Percentiles rank a stretch among this genome's conserved stretches.
Evolutionary conservation across 306 rosid species (phyloP).

Genomic region (Quercus berberidifolia): DNA sequence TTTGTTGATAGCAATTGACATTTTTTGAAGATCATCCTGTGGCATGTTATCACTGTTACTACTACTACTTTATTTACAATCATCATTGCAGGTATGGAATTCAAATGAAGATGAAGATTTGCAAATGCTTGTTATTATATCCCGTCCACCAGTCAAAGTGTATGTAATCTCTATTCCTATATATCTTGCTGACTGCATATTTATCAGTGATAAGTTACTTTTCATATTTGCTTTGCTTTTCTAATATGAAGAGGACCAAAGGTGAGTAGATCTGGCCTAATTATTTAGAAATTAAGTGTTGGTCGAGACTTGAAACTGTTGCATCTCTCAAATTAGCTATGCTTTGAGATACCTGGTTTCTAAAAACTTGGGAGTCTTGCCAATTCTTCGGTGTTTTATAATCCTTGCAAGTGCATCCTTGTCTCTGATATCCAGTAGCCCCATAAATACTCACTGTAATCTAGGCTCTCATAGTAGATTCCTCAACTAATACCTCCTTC

Average conservation of each 20-base stretch:
- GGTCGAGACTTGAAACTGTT: background rate
- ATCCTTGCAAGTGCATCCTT: background rate
- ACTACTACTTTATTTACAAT: conserved; percentile 3
- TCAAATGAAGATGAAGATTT: conserved; percentile 74
- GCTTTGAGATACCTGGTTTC: background rate
- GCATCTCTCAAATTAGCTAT: background rate
- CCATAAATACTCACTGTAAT: background rate
- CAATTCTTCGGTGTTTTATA: background rate
- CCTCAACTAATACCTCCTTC: background rate
- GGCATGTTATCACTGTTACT: background rate
- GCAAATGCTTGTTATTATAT: conserved; percentile 71
- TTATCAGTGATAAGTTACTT: background rate
- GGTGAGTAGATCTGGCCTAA: background rate
- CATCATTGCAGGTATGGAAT: conserved; percentile 65
- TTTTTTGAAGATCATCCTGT: background rate
- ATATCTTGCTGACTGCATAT: conserved; percentile 16
- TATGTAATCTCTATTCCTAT: conserved; percentile 39
- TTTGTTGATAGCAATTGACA: background rate
- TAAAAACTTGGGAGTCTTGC: background rate
- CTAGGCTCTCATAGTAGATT: background rate
- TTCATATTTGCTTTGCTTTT: background rate
- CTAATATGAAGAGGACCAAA: background rate
- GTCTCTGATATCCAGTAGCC: background rate
- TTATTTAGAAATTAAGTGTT: background rate
- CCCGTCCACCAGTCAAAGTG: conserved; percentile 91